These are phyloP conservation scores for Oryza nivara DNA, from an alignment of 176 grass and related monocot genomes.

Conservation along the genomic window DNA sequence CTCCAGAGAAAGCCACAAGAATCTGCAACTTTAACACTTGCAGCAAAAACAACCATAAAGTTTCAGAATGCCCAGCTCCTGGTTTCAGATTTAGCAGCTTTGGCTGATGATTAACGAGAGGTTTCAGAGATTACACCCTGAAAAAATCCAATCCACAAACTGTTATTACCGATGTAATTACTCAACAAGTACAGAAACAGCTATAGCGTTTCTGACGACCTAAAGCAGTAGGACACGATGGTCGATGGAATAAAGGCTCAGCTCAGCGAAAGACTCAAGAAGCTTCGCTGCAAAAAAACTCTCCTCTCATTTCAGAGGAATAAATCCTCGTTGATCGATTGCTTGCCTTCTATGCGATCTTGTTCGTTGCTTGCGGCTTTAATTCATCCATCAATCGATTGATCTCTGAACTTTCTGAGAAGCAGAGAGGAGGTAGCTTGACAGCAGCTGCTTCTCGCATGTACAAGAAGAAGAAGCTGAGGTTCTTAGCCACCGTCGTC, in stretches of 20 bases:
- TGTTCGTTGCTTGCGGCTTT: conserved; percentile 7
- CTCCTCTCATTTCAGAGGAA: not conserved
- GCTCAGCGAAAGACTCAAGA: conserved; percentile 9
- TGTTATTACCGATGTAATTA: not conserved
- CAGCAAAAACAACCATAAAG: not conserved
- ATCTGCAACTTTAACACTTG: conserved; percentile 12
- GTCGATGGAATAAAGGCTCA: conserved; percentile 31
- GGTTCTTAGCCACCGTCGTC: not conserved
- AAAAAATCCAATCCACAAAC: not conserved
- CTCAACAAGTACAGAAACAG: not conserved
- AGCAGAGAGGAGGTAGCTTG: not conserved
- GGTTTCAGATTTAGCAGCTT: not conserved
- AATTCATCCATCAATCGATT: not conserved
- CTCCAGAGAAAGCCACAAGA: not conserved
- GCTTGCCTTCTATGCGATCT: no score
- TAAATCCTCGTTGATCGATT: no score
- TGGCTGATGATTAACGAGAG: not conserved
- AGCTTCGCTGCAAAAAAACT: conserved; percentile 17
- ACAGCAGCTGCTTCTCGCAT: not conserved
- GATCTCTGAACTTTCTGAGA: not conserved
- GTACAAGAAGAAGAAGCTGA: not conserved
- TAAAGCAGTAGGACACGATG: not conserved
- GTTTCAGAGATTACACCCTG: not conserved
- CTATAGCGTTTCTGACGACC: not conserved
- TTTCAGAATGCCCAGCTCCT: not conserved